Conservation (phyloP, 225 moss, liverwort and hornwort species). For the Rhytidiadelphus loreus region DNA sequence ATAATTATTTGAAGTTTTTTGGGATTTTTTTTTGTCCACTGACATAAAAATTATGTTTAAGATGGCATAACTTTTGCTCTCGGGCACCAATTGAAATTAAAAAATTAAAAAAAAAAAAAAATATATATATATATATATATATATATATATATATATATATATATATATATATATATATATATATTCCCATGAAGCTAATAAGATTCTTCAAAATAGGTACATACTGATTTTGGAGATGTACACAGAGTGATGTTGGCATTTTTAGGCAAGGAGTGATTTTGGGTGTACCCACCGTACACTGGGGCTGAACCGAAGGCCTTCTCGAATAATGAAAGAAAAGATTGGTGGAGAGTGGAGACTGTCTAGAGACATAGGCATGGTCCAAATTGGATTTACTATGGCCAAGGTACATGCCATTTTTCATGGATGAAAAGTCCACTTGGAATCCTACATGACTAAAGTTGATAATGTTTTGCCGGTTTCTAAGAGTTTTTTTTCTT, state of each 20-base stretch:
- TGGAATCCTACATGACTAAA: not conserved
- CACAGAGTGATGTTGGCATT: no score
- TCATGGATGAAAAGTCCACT: not conserved
- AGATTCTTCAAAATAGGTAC: accelerated
- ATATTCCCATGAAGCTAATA: no score
- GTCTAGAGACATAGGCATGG: accelerated
- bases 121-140: no score
- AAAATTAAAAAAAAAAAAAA: no score
- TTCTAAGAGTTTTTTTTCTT: not conserved
- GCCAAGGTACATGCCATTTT: not conserved
- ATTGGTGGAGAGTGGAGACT: no score
- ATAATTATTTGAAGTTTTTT: no score
- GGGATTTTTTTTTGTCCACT: no score
- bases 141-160: no score
- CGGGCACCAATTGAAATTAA: no score
- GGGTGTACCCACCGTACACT: accelerated
- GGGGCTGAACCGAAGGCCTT: accelerated
- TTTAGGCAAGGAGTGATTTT: not conserved
- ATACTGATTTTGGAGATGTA: not conserved
- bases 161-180: no score
- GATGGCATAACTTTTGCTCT: no score
- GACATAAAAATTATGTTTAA: no score
- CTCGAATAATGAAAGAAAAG: not conserved
- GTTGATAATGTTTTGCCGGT: not conserved
- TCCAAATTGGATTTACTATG: not conserved